Base-by-base conservation (phyloP, 371 early-diverging fungal genomes). In the Mortierella sp. region DNA sequence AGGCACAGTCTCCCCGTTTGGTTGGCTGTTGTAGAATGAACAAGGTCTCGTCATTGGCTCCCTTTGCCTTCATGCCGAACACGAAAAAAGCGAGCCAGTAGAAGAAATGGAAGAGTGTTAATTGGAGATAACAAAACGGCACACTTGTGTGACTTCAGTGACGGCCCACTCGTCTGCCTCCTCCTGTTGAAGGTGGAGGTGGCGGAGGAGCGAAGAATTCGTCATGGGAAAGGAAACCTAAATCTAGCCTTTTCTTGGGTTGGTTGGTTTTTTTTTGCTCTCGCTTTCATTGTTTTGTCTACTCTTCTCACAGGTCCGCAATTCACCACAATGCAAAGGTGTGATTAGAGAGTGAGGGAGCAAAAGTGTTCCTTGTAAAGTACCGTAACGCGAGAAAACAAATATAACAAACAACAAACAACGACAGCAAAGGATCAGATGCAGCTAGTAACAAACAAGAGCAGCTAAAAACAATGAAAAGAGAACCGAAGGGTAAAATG, bases 171-270 rank as follows among this genome's bases (percentile, higher is more conserved):
- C 68, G 38, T 19, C 38, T 65, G 68, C 38, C 38, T 65, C 10
- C 13, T n/a, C 19, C 6, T 38, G 42, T 38, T 38, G 42, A 38
- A 38, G 42, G 42, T 38, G 42, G 42, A 3, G 5, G 42, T 11
- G 21, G 21, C 38, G 68, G 68, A 38, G 68, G 34, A 38, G 34
- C 11, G 50, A 13, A 50, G 50, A 50, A 16, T 11, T 3, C 42
- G 38, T 65, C 68, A 65, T 65, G 68, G 68, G 68, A 65, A 65
- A 65, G 24, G 8, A 38, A 65, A 65, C 38, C 34, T 34, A 65
- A 65, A 14, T 65, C 68, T 65, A 65, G 68, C 10, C 68, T 42
- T 21, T 3, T 34, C 42, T 1, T 38, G 42, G 1, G 42, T 38
- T 38, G 42, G 42, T 38, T 38, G 42, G 5, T 24, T 21, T 2